Base-by-base conservation (phyloP, 331 rosid species). In the Quercus lobata region DNA sequence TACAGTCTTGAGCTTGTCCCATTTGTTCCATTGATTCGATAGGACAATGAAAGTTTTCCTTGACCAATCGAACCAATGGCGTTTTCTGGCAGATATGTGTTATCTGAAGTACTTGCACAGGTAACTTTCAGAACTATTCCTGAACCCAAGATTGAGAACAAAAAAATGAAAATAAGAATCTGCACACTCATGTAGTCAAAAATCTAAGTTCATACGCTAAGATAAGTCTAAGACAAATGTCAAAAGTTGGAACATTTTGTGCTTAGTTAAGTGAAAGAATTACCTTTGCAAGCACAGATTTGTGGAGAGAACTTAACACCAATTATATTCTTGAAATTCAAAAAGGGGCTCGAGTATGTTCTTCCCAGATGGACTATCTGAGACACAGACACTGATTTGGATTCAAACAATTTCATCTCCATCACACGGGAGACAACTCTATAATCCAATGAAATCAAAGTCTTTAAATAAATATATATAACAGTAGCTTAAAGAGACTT, bases 201-300 rank as follows among this genome's bases (percentile, higher is more conserved):
- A 75, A 1, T 34, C 63, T 1, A 18, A 58, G 41, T 17, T 73
- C 79, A 52, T 61, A 37, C 54, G 18, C 12, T 5, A 19, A 2
- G 46, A 37, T 8, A 8, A 41, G 46, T 41, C 12, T 41, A 41
- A 41, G 46, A 41, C 15, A 21, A 57, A 7, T 21, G 63, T 3
- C 54, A 57, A 21, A 57, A 57, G 29, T 57, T n/a, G 14, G 27
- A 58, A 24, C 17, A 49, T 8, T 54, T 19, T 55, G 34, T 12
- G 5, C 15, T 12, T 49, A 49, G 5, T 49, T 49, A 49, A 49
- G 54, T 49, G 54, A 49, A 70, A 25, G 27, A 44, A 9, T 78
- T 81, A 94, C 98, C 98, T 86, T 46, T 86, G 76, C 83, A 86
- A 69, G 76, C 82, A 63, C 75, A 85, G 79, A 86, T 84, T 54